Evolutionary conservation across 2,329 filamentous ascomycete genomes (phyloP), one percentile per base, ranked within the genome.

Genomic region (Talaromyces sp.): DNA sequence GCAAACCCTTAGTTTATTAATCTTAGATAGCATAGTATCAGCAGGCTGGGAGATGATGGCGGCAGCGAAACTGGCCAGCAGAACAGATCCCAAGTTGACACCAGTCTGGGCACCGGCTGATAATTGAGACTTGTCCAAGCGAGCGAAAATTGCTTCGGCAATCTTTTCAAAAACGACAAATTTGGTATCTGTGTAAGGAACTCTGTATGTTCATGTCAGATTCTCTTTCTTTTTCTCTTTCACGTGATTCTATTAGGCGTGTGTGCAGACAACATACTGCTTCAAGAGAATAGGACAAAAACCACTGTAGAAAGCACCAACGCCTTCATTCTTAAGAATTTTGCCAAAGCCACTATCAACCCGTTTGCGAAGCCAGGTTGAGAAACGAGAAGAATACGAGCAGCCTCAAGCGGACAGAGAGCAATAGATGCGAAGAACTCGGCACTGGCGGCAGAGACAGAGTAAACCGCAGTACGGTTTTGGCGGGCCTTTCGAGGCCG

Each of bases 141-240:
- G 66, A 69, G 80, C 76, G 84, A 87, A 93, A 81, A 90, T 77
- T 68, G 82, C 71, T 82, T 95, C 91, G 70, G 86, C 81, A 70
- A 91, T 89, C 84, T 93, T 93, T 82, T 96, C 91, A 85, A 86
- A 95, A 71, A 93, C 90, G 78, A 93, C 90, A 82, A 96, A 96
- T 84, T 95, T 95, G 84, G 90, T 83, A 88, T 95, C 93, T 78
- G 91, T 96, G 83, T 95, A 95, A 67, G 90, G 91, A 70, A 96
- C 87, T 84, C 88, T 90, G 65, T 11, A 55, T 9, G 38, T 29
- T 53, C 61, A 63, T 73, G 24, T 56, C 17, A 27, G 7, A 29
- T 31, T 58, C 73, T n/a, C 49, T 5, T 13, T 19, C 41, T 31
- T 2, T 17, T n/a, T n/a, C n/a, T n/a, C n/a, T n/a, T n/a, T n/a